Evolutionary conservation across 192 early-diverging fungal species (phyloP).

Genomic region (Gigaspora rosea): DNA sequence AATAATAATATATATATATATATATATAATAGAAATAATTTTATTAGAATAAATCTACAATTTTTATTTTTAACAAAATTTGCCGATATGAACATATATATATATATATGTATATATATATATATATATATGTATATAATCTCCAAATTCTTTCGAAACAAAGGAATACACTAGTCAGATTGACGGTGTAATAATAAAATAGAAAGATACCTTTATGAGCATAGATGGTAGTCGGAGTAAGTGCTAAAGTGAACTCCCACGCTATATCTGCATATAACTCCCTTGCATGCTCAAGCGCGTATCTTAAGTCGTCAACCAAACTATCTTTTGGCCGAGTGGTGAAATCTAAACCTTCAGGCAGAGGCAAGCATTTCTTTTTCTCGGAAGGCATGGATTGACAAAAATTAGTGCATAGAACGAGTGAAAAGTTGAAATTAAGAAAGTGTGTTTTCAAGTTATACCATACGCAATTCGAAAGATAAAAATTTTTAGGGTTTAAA

Average conservation of each 20-base stretch:
- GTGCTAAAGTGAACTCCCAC: constrained; percentile 28
- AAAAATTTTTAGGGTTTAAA: too few relatives aligned
- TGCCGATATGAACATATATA: neutral
- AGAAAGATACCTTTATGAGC: constrained; percentile 31
- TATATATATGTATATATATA: too few relatives aligned
- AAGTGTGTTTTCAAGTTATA: too few relatives aligned
- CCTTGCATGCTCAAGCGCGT: constrained; percentile 29
- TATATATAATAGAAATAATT: neutral
- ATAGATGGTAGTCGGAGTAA: constrained; percentile 14
- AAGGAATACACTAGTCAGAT: neutral
- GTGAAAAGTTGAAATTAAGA: neutral
- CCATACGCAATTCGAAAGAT: too few relatives aligned
- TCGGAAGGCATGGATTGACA: constrained; percentile 27
- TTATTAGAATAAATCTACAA: neutral
- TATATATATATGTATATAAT: too few relatives aligned
- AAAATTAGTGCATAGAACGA: constrained; percentile 9
- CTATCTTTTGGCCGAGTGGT: constrained; percentile 18
- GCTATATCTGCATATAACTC: constrained; percentile 32
- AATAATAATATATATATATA: neutral
- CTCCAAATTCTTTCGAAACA: neutral
- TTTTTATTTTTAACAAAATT: neutral
- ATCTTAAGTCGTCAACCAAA: constrained; percentile 29
- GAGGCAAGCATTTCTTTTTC: constrained; percentile 23
- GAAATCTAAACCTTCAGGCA: constrained; percentile 23
- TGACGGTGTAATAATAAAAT: neutral